Base-by-base conservation (phyloP, 139 green algal species). In the Astrephomene gubernaculifera region DNA sequence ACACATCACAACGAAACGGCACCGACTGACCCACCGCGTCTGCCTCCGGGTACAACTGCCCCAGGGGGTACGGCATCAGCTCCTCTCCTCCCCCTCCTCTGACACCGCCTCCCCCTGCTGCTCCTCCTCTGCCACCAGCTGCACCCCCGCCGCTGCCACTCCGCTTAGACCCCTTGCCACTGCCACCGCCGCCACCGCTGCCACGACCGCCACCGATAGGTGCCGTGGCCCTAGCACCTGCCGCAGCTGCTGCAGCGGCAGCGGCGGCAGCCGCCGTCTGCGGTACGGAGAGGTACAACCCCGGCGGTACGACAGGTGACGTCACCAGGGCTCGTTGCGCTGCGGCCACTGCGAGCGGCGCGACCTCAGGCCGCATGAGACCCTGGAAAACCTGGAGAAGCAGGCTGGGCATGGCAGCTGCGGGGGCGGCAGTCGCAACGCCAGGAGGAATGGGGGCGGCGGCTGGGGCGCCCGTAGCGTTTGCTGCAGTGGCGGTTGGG, bases 341-440 rank as follows among this genome's bases (percentile, higher is more conserved):
- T 4, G 74, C 74, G 54, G 74, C 74, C 36, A 31, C 74, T 38
- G 53, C 74, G 54, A 71, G 54, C n/a, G 74, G 12, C 54, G 74
- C 74, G 2, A 71, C 74, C 22, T 82, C 74, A 1, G 38, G 54
- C 4, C 54, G 35, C 54, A 82, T 60, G 38, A 64, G 7, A 24
- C 74, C 74, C 1, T 57, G 43, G 27, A 82, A 82, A 4, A 57
- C 54, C 25, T 25, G 70, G 27, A 78, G 43, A 41, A 78, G 27
- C 10, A 78, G 38, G 17, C 39, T 75, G 41, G 36, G 33, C 33
- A 9, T 29, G 31, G 22, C 35, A 24, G 22, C 54, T n/a, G 54
- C 54, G 54, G 54, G 22, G 54, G 10, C n/a, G 54, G 54, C 17
- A n/a, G 14, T 69, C 8, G n/a, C 61, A 9, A n/a, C n/a, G n/a